A percentile compares a stretch with the other conserved stretches of the same genome.
phyloP scores from a whole-genome alignment of 495 filamentous ascomycete genomes.

The Penicillium nucicola region DNA sequence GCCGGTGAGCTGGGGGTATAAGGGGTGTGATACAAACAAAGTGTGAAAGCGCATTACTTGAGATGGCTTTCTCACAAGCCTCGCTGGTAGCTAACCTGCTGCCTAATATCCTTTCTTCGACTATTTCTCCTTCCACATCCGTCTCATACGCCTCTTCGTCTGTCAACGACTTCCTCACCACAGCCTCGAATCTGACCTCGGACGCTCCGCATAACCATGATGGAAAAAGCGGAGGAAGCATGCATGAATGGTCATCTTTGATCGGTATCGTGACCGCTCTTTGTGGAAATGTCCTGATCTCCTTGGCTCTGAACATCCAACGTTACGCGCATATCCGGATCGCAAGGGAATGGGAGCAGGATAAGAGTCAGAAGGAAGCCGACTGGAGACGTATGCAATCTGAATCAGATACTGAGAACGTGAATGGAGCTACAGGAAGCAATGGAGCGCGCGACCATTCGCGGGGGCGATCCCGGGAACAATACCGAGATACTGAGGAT shows the following conservation, averaged over 20 bases:
- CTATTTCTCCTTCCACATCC: constrained; percentile 21
- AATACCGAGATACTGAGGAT: constrained; percentile 2
- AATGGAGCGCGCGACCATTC: neutral
- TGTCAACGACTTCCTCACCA: constrained; percentile 8
- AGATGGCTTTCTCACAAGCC: constrained; percentile 20
- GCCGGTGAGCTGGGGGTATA: constrained; percentile 12
- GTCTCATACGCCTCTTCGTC: constrained; percentile 12
- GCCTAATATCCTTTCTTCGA: constrained; percentile 24
- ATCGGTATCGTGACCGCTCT: constrained; percentile 95
- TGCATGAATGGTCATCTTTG: constrained; percentile 81
- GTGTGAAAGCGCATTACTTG: constrained; percentile 1
- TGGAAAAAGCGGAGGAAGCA: constrained; percentile 40
- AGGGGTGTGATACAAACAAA: constrained; percentile 8
- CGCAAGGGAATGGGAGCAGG: constrained; percentile 55
- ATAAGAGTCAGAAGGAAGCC: constrained; percentile 38
- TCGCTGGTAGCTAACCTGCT: constrained; percentile 24
- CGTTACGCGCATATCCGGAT: constrained; percentile 91
- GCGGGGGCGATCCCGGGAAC: constrained; percentile 7
- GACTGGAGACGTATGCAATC: constrained; percentile 25
- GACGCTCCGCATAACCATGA: constrained; percentile 18
- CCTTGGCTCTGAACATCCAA: constrained; percentile 92
- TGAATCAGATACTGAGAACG: constrained; percentile 11
- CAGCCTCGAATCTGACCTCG: constrained; percentile 15
- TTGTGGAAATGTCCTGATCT: constrained; percentile 87
- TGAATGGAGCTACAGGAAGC: constrained; percentile 33